Evolutionary conservation across 1,284 basidiomycete species (phyloP), one percentile per base, ranked within the genome.

Genomic region (Pseudozyma sp.): DNA sequence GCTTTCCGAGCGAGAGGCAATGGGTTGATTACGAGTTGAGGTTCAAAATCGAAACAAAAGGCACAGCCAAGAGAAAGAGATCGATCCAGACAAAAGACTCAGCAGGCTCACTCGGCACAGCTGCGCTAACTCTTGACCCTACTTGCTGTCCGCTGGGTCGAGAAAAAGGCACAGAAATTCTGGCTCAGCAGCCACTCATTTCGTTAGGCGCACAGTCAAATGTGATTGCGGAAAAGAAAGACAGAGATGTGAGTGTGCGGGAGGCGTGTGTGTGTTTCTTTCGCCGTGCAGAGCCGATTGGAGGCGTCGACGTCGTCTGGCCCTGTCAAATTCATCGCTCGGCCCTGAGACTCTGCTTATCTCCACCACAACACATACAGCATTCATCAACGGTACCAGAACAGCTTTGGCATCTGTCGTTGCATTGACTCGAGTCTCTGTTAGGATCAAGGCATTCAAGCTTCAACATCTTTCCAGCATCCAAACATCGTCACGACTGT

Each of bases 251-350:
- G 44, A 44, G 37, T 46, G 40, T 11, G 9, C 30, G 11, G 34
- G 31, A 31, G 37, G 37, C 39, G 45, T 37, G 52, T 39, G 40
- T 45, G 49, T 61, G 45, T 63, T 3, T 47, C 48, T 55, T 40
- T 54, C 33, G 31, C 40, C 39, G 14, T 13, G 51, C 47, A 42
- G 37, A 16, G 29, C 45, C 31, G 59, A 37, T 43, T 37, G n/a
- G 48, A 50, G 24, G 47, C 44, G 54, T 61, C 49, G 46, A 68
- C 65, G 61, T 68, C 58, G 58, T 62, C 58, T 61, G 65, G 35
- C 45, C 34, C 4, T 55, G 45, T 55, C 54, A 47, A 40, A 47
- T 55, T 47, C 35, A 19, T 5, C 11, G 31, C 16, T 45, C 54
- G 44, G 54, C 33, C 16, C 29, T 49, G 45, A 17, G 8, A 7